Conservation (phyloP, 2,329 filamentous ascomycete species). For the Fusarium sp. region DNA sequence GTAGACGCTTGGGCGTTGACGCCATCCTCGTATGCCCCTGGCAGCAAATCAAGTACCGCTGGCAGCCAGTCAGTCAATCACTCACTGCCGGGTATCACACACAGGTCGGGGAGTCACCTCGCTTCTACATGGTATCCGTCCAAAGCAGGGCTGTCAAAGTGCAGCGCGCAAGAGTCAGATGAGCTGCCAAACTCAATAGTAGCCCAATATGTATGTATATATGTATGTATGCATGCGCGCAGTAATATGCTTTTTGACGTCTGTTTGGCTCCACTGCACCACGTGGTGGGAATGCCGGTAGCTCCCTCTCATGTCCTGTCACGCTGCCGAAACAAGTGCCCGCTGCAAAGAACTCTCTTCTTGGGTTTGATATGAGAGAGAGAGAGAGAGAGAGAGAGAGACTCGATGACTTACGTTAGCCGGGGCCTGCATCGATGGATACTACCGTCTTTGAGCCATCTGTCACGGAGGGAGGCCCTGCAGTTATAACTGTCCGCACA, state of each 20-base stretch:
- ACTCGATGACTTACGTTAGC: neutral
- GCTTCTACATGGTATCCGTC: neutral
- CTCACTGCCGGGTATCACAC: slow-evolving; percentile 20
- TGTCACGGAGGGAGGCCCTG: neutral
- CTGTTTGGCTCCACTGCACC: slow-evolving; percentile 40
- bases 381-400: too few relatives aligned
- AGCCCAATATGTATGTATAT: slow-evolving; percentile 21
- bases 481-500: neutral
- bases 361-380: slow-evolving; percentile 20
- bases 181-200: slow-evolving; percentile 7
- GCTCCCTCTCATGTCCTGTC: slow-evolving; percentile 26
- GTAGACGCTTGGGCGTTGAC: slow-evolving; percentile 37
- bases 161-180: slow-evolving; percentile 14
- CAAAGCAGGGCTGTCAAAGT: neutral
- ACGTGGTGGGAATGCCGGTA: slow-evolving; percentile 43
- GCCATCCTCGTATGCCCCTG: slow-evolving; percentile 40
- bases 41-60: slow-evolving; percentile 33
- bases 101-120: slow-evolving; percentile 7
- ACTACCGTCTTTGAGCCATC: neutral
- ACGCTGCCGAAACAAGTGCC: slow-evolving; percentile 23
- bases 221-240: neutral
- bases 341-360: slow-evolving; percentile 1
- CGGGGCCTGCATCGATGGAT: neutral
- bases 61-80: too few relatives aligned
- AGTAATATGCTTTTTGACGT: slow-evolving; percentile 17